Evolutionary conservation across 2,329 filamentous ascomycete species (phyloP).

Genomic region (Colletotrichum sansevieriae): DNA sequence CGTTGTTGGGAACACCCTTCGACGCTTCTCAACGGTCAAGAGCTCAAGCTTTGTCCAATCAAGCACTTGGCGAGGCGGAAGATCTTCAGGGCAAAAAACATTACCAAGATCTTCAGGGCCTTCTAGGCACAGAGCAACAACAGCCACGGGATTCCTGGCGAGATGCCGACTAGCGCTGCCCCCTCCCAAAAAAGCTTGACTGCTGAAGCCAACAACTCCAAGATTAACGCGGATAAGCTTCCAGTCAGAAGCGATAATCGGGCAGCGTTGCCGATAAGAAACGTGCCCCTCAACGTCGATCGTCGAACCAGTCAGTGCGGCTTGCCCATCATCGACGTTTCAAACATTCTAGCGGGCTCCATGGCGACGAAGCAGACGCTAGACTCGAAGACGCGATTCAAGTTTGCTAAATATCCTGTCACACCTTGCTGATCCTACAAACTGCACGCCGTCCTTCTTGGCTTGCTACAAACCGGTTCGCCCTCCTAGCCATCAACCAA

Average conservation of each 20-base stretch:
- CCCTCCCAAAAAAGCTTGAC: background rate
- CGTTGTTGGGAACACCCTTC: background rate
- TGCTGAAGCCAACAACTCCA: background rate
- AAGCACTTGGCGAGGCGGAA: slow-evolving; percentile 9
- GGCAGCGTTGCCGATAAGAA: slow-evolving; percentile 16
- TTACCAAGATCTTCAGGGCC: slow-evolving; percentile 25
- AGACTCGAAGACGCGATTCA: slow-evolving; percentile 2
- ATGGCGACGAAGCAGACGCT: slow-evolving; percentile 9
- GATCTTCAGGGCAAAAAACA: slow-evolving; percentile 22
- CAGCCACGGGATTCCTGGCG: slow-evolving; percentile 10
- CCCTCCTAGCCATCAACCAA: background rate
- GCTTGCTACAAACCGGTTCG: background rate
- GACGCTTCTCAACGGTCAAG: background rate
- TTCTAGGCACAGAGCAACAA: background rate
- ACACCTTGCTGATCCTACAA: background rate
- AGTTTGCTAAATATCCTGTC: slow-evolving; percentile 16
- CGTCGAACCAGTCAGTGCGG: slow-evolving; percentile 35
- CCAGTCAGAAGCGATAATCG: background rate
- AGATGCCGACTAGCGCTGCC: slow-evolving; percentile 17
- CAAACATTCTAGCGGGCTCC: background rate
- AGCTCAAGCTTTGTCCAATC: slow-evolving; percentile 11
- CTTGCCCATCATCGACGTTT: slow-evolving; percentile 22
- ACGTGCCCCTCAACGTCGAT: background rate
- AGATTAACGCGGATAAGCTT: slow-evolving; percentile 9
- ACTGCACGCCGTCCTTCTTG: background rate